Evolutionary conservation across 2,329 filamentous ascomycete genomes (phyloP), one percentile per base, ranked within the genome.

Genomic region (Sarocladium strictum): DNA sequence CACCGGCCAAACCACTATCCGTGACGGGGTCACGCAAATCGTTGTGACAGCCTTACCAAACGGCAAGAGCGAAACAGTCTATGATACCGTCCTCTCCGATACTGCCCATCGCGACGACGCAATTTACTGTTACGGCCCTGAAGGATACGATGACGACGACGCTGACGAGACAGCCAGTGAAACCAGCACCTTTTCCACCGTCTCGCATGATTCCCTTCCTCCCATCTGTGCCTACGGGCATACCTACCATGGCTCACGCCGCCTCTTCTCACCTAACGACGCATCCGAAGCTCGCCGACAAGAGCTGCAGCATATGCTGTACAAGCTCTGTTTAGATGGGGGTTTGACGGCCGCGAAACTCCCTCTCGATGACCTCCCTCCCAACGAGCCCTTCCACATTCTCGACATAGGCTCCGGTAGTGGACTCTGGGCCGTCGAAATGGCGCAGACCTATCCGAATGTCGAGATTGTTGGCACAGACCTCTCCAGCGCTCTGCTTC

Each of bases 331-430:
- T 37, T 65, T 71, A 17, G 62, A 66, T 23, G 69, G 66, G 5
- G 53, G 55, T 0, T 63, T 71, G 12, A 64, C 64, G 3, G 63
- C 65, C 2, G 59, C 67, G n/a, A 65, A 59, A 32, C 59, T 71
- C 4, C 67, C 66, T 2, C 54, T 69, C 33, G 64, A 66, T 12
- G 55, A 57, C 23, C 54, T 62, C 14, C 40, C 40, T 9, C n/a
- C 57, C 53, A 3, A 51, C 57, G n/a, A 54, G 56, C 62, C 58
- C 2, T 59, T 63, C 43, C 57, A 62, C 37, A 69, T 76, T 29
- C 60, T 76, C 21, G 74, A 76, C 54, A 60, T 76, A 3, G 74
- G 74, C 21, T 67, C 67, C 38, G 74, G 74, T 1, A 73, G 65
- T 6, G 74, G 73, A 33, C 58, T 69, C 21, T 76, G 73, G 74